These are phyloP conservation scores for Tetrahymena borealis DNA, from an alignment of 73 alveolate species.

Conservation along the genomic window DNA sequence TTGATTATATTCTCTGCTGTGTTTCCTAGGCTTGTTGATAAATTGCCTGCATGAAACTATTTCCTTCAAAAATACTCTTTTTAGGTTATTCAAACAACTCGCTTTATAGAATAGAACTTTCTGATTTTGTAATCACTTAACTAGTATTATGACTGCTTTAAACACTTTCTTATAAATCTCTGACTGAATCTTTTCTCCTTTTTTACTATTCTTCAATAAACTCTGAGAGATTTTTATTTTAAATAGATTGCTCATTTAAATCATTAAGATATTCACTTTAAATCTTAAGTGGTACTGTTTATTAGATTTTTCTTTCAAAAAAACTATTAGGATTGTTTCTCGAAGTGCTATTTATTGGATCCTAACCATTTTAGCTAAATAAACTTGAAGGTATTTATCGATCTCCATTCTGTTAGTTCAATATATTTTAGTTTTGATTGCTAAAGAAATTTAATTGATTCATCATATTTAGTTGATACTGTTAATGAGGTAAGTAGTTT, in stretches of 20 bases:
- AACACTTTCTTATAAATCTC: not conserved
- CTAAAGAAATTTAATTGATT: too few species aligned
- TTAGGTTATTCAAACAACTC: not conserved
- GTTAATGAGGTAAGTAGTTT: too few species aligned
- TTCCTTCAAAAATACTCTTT: not conserved
- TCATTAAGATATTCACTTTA: too few species aligned
- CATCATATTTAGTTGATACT: too few species aligned
- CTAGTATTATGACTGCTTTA: not conserved
- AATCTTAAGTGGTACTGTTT: too few species aligned
- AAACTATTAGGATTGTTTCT: too few species aligned
- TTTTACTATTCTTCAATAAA: not conserved
- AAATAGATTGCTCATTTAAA: not conserved
- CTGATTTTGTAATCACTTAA: not conserved
- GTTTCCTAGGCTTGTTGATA: not conserved
- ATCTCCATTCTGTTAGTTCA: too few species aligned
- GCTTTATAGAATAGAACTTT: not conserved
- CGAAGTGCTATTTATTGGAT: too few species aligned
- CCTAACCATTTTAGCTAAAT: too few species aligned
- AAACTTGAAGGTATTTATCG: too few species aligned
- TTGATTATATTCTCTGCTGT: not conserved
- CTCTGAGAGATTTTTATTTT: not conserved
- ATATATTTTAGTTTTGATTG: too few species aligned
- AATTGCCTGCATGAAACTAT: not conserved
- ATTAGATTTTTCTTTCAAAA: too few species aligned
- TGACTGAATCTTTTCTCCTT: not conserved